These are phyloP conservation scores for Cardamine resedifolia DNA, from an alignment of 345 rosid genomes.

Conservation along the genomic window DNA sequence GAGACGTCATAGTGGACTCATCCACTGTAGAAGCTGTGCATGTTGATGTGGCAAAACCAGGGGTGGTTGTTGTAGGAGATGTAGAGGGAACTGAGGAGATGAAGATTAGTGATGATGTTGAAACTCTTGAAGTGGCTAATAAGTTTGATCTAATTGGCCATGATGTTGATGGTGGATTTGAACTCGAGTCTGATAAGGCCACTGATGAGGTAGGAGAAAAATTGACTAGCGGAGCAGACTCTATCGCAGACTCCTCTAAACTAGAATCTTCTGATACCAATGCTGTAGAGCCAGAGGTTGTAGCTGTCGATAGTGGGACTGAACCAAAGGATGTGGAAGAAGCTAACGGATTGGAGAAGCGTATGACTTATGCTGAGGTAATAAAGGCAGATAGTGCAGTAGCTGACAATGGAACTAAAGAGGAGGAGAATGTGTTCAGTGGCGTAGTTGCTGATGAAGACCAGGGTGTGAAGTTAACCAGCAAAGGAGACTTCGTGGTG, in stretches of 20 bases:
- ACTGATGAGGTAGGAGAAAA: conserved; percentile 42
- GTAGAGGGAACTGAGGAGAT: conserved; percentile 38
- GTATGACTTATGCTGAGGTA: conserved; percentile 31
- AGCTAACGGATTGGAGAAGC: conserved; percentile 31
- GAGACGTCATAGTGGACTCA: conserved; percentile 33
- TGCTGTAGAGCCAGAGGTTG: conserved; percentile 36
- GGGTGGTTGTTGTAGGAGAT: conserved; percentile 49
- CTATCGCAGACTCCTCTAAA: conserved; percentile 34
- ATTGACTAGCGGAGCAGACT: conserved; percentile 37
- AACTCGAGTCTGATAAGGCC: conserved; percentile 30
- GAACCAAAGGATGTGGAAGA: conserved; percentile 40
- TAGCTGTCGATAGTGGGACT: conserved; percentile 35
- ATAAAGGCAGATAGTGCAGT: conserved; percentile 31
- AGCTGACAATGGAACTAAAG: conserved; percentile 31
- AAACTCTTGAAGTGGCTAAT: conserved; percentile 44
- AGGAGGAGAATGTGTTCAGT: conserved; percentile 23
- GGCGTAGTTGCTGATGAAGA: conserved; percentile 20
- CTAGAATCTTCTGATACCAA: conserved; percentile 27
- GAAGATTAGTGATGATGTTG: conserved; percentile 39
- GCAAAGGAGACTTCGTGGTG: conserved; percentile 36
- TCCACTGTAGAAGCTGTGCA: conserved; percentile 39
- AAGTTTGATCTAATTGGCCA: conserved; percentile 45
- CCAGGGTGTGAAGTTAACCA: conserved; percentile 37
- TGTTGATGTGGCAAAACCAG: conserved; percentile 36
- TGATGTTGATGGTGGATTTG: conserved; percentile 27